A percentile compares a stretch with the other conserved stretches of the same genome.
Evolutionary conservation across 805 yeast genomes (phyloP).

Genomic region (Metahyphopichia silvanorum): DNA sequence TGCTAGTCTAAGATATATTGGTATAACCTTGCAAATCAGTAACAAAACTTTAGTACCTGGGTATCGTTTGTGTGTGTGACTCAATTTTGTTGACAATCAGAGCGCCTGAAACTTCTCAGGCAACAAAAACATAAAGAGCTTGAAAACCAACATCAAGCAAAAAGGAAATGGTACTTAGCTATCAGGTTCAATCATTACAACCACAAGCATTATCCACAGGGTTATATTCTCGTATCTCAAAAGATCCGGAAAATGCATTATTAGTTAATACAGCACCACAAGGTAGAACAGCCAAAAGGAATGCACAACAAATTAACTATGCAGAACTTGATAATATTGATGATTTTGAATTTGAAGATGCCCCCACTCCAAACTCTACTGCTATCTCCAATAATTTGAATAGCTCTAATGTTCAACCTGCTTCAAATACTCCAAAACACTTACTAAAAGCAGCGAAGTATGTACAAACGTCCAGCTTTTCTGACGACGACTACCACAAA

Average conservation of each 20-base stretch:
- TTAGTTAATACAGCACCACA: constrained; percentile 67
- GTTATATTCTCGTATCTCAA: constrained; percentile 59
- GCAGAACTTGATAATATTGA: constrained; percentile 73
- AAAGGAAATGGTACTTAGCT: constrained; percentile 2
- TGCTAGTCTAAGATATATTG: no score
- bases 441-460: constrained; percentile 16
- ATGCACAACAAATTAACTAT: constrained; percentile 69
- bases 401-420: constrained; percentile 27
- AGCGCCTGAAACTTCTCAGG: no score
- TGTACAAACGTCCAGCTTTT: neutral
- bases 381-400: constrained; percentile 12
- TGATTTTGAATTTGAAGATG: constrained; percentile 34
- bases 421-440: constrained; percentile 26
- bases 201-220: constrained; percentile 86
- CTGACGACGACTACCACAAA: constrained; percentile 24
- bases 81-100: no score
- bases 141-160: no score
- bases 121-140: no score
- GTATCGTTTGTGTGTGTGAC: no score
- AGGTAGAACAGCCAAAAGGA: constrained; percentile 72
- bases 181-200: neutral
- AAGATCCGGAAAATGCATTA: constrained; percentile 70
- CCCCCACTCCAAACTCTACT: constrained; percentile 13
- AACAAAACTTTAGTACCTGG: no score
- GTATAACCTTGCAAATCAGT: no score